These are phyloP conservation scores for Saturnispora dispora DNA, from an alignment of 805 yeast species.

Conservation along the genomic window DNA sequence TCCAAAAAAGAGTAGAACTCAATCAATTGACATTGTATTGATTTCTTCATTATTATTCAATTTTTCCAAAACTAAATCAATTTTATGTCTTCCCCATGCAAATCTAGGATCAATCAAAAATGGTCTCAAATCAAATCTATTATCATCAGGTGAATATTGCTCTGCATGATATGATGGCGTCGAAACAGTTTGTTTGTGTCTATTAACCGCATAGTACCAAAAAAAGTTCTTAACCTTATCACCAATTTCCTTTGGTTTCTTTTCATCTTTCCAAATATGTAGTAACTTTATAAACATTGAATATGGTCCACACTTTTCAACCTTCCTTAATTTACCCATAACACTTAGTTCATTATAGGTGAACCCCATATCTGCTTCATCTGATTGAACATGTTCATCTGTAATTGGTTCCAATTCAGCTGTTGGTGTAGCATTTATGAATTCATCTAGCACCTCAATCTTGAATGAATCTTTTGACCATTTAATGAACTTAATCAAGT, in stretches of 20 bases:
- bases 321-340: conserved; percentile 85
- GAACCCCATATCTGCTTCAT: conserved; percentile 98
- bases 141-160: conserved; percentile 96
- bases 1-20: conserved; percentile 21
- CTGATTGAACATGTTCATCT: conserved; percentile 84
- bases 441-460: conserved; percentile 67
- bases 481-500: conserved; percentile 73
- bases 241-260: conserved; percentile 79
- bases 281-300: conserved; percentile 85
- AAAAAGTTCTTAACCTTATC: conserved; percentile 88
- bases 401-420: conserved; percentile 98
- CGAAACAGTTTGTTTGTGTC: conserved; percentile 96
- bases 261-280: conserved; percentile 85
- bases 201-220: conserved; percentile 87
- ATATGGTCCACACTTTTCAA: conserved; percentile 92
- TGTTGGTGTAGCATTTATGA: conserved; percentile 89
- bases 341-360: conserved; percentile 87
- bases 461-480: conserved; percentile 67
- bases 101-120: conserved; percentile 85
- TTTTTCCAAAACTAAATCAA: conserved; percentile 67
- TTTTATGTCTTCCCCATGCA: conserved; percentile 82
- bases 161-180: conserved; percentile 98
- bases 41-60: conserved; percentile 32
- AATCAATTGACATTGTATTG: conserved; percentile 39
- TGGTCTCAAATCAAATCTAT: conserved; percentile 93